Conservation (phyloP, 129 eudicot genomes). For the Glebionis coronaria region DNA sequence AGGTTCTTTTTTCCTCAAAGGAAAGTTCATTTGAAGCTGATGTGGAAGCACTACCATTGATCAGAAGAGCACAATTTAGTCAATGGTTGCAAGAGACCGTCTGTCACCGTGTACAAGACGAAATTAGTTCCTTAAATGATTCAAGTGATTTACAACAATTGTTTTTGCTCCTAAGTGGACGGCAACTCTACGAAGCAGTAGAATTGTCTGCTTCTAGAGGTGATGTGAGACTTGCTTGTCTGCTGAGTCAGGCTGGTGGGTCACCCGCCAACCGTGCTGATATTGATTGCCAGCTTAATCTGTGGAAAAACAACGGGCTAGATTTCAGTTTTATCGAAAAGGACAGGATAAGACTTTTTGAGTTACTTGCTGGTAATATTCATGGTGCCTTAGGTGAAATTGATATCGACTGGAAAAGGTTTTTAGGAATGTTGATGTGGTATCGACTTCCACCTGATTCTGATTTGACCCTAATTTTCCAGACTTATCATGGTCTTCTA, state of each 20-base stretch:
- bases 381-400: conserved; percentile 59
- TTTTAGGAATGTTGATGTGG: conserved; percentile 93
- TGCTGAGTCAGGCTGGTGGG: conserved; percentile 93
- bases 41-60: conserved; percentile 67
- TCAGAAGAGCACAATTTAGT: conserved; percentile 91
- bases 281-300: conserved; percentile 58
- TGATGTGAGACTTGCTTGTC: conserved; percentile 85
- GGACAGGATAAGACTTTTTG: conserved; percentile 65
- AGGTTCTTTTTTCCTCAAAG: conserved; percentile 73
- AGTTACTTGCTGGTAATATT: conserved; percentile 86
- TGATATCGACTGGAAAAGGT: conserved; percentile 90
- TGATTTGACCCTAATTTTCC: conserved; percentile 54
- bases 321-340: conserved; percentile 75
- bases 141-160: conserved; percentile 61
- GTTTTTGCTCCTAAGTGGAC: conserved; percentile 75
- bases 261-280: conserved; percentile 64
- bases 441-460: conserved; percentile 73
- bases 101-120: conserved; percentile 88
- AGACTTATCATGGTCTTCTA: conserved; percentile 73
- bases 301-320: conserved; percentile 79
- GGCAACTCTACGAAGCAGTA: conserved; percentile 81
- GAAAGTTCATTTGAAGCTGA: conserved; percentile 57
- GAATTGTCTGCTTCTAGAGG: conserved; percentile 89
- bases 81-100: conserved; percentile 93
- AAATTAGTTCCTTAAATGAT: conserved; percentile 67